Conservation (phyloP, 805 yeast genomes). For the Saccharomycopsis amapae region DNA sequence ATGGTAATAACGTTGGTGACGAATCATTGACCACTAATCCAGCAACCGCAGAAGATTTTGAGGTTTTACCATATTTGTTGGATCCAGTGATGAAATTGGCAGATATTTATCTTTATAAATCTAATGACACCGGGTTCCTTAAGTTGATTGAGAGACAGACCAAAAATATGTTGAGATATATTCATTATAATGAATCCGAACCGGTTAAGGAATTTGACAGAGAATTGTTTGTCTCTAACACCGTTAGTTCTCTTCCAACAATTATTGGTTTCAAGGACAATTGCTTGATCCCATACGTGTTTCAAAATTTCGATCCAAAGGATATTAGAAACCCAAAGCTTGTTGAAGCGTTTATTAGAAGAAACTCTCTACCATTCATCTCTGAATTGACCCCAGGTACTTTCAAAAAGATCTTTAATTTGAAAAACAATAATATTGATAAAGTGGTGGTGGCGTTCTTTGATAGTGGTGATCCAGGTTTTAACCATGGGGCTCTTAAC, state of each 20-base stretch:
- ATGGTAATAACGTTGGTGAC: slow-evolving; percentile 31
- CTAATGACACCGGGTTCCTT: slow-evolving; percentile 38
- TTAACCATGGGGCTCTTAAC: slow-evolving; percentile 28
- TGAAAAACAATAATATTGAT: slow-evolving; percentile 32
- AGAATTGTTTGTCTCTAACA: slow-evolving; percentile 41
- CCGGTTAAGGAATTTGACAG: slow-evolving; percentile 34
- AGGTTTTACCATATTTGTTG: slow-evolving; percentile 50
- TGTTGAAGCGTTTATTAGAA: slow-evolving; percentile 43
- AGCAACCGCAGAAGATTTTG: slow-evolving; percentile 51
- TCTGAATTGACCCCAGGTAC: slow-evolving; percentile 42
- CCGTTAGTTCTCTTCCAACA: slow-evolving; percentile 56
- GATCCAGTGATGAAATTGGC: slow-evolving; percentile 56
- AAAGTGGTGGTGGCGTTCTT: slow-evolving; percentile 42
- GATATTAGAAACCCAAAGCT: slow-evolving; percentile 47
- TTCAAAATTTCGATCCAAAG: slow-evolving; percentile 54
- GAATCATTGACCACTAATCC: slow-evolving; percentile 29
- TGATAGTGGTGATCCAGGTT: slow-evolving; percentile 29
- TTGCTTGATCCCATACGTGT: slow-evolving; percentile 43
- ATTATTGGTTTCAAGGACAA: slow-evolving; percentile 54
- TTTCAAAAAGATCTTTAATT: slow-evolving; percentile 22
- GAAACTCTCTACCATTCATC: slow-evolving; percentile 44
- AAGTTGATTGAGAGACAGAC: slow-evolving; percentile 36
- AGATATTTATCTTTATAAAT: slow-evolving; percentile 45
- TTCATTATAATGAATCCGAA: slow-evolving; percentile 36
- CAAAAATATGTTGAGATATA: slow-evolving; percentile 33